phyloP scores from a whole-genome alignment of 1,139 yeast species.

The Zygoascus sp. region DNA sequence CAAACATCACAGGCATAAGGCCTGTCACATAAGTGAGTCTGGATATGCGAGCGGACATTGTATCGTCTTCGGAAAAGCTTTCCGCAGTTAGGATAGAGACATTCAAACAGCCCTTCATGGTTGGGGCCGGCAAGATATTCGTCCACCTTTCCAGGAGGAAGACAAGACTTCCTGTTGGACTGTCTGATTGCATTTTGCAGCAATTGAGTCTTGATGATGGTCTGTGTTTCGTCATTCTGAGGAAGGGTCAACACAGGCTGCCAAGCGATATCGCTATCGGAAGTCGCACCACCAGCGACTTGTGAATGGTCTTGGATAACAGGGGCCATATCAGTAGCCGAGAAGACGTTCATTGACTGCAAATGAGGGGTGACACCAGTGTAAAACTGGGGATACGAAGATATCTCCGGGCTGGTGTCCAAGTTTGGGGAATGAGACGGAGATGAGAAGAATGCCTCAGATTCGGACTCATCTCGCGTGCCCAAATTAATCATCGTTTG shows the following conservation, averaged over 20 bases:
- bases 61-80: conserved; percentile 84
- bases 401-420: conserved; percentile 26
- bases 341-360: conserved; percentile 21
- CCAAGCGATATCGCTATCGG: conserved; percentile 30
- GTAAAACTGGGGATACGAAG: conserved; percentile 22
- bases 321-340: conserved; percentile 18
- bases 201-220: conserved; percentile 31
- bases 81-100: conserved; percentile 75
- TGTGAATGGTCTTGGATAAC: conserved; percentile 14
- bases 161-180: conserved; percentile 47
- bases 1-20: conserved; percentile 67
- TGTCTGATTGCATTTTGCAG: conserved; percentile 27
- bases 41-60: conserved; percentile 94
- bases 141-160: conserved; percentile 90
- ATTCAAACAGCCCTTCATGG: conserved; percentile 57
- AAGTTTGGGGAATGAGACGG: conserved; percentile 26
- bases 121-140: conserved; percentile 78
- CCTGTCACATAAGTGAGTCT: conserved; percentile 91
- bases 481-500: conserved; percentile 9
- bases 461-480: conserved; percentile 18
- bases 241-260: conserved; percentile 38
- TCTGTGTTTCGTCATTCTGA: conserved; percentile 29
- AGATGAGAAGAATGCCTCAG: conserved; percentile 25
- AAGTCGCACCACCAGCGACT: conserved; percentile 1
- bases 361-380: conserved; percentile 23